Evolutionary conservation across 441 rosid species (phyloP).

Genomic region (Croton laevigatus): DNA sequence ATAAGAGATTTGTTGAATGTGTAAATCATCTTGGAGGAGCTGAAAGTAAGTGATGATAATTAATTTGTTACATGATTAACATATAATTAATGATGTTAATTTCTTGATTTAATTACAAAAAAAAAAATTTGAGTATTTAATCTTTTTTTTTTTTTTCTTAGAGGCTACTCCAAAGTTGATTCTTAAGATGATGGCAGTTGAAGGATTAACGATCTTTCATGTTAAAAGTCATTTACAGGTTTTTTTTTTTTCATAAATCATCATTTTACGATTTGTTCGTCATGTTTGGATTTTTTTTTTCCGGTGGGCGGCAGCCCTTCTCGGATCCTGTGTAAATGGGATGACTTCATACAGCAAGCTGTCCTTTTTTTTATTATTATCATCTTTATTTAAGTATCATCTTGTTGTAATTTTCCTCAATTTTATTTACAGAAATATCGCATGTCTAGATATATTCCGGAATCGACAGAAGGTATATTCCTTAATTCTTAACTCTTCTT

Average conservation of each 20-base stretch:
- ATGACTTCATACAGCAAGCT: too few species aligned
- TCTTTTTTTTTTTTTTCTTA: not conserved
- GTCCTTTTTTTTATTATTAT: too few species aligned
- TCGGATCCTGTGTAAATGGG: too few species aligned
- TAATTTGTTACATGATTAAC: not conserved
- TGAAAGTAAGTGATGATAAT: conserved; percentile 27
- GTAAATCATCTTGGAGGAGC: conserved; percentile 37
- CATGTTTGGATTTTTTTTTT: too few species aligned
- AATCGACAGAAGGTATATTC: conserved; percentile 24
- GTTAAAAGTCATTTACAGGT: conserved; percentile 48
- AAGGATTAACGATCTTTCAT: conserved; percentile 37
- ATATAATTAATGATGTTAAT: not conserved
- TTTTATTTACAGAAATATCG: conserved; percentile 19
- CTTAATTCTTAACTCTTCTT: not conserved
- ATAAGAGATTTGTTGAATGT: conserved; percentile 32
- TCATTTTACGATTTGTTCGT: too few species aligned
- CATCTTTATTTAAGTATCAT: not conserved
- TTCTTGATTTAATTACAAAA: too few species aligned
- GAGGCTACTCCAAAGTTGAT: conserved; percentile 44
- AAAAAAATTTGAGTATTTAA: too few species aligned
- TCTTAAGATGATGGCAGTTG: conserved; percentile 32
- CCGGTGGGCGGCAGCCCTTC: too few species aligned
- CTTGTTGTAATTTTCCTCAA: not conserved
- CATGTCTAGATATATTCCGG: conserved; percentile 7
- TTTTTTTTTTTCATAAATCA: conserved; percentile 1